Base-by-base conservation (phyloP, 2,329 filamentous ascomycete species). In the Fusarium pilosicola region DNA sequence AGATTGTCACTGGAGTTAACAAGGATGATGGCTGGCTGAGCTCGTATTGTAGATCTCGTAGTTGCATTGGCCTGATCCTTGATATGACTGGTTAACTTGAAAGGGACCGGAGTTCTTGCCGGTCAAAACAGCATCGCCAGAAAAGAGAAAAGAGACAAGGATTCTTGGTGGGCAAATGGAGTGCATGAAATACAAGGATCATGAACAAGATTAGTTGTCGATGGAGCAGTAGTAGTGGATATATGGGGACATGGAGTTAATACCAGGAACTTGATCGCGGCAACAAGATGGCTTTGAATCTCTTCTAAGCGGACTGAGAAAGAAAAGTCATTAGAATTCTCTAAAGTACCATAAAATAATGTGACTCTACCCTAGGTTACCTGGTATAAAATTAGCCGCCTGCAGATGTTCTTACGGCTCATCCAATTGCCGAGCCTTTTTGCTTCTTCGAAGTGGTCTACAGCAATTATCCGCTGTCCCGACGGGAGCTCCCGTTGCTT, bases 351-450 rank as follows among this genome's bases (percentile, higher is more conserved):
- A 10, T 32, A 3, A 32, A 1, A 7, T 3, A 5, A 0, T 3
- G 2, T 2, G 0, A 0, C 0, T 20, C 5, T 18, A 14, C 0
- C 1, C 3, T 3, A 11, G 2, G 11, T 7, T 2, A 4, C 0
- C 8, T 3, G 0, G 22, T 51, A 5, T 10, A 7, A 22, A 5
- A 5, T 30, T 24, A 18, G 15, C 15, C 28, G 11, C 4, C 20
- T 38, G 24, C 10, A 17, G 7, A 28, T 28, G 6, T 34, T 8
- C 2, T 0, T 20, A n/a, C 7, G 11, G 18, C 18, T 22, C 3
- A 3, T 7, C 34, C 20, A 55, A n/a, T 55, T 30, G 20, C 24
- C 34, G 34, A 55, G 13, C 1, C 7, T 0, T 12, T 41, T 55
- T 39, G 14, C 24, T 28, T 41, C n/a, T 55, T 22, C 7, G 4